Evolutionary conservation across 169 alveolate genomes (phyloP), one percentile per base, ranked within the genome.

Genomic region (Plasmodium gallinaceum): DNA sequence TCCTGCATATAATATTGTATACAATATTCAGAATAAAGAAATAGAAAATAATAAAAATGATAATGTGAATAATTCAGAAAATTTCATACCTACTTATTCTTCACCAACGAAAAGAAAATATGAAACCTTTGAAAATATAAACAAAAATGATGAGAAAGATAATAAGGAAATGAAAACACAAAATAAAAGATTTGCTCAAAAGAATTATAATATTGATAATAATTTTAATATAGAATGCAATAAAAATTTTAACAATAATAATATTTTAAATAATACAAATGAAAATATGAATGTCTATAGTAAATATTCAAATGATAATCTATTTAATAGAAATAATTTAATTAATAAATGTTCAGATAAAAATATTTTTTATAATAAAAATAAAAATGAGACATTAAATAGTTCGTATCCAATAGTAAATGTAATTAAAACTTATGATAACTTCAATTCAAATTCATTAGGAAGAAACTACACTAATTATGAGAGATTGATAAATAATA

Each of bases 51-150:
- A 60, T 18, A 71, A 52, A 18, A 46, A 66, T 39, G 83, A 66
- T 39, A n/a, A 9, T 45, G 48, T n/a, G 16, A 70, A 43, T 32
- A 68, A 46, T 26, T 8, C 72, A 12, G 74, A 68, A 42, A 52
- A 24, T 37, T 16, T 71, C 16, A 57, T 54, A n/a, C 54, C 65
- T 32, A 52, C 80, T 0, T 68, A 80, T 32, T 10, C 74, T 8
- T 80, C 90, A 0, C 90, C 90, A 58, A 37, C 68, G 32, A 80
- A 80, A 61, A 80, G 90, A 57, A 80, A 80, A 57, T 80, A 80
- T 71, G 83, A 80, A 24, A 73, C 64, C 51, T 37, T 80, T 24
- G 83, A 80, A 6, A 68, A 68, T 37, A 7, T 45, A 20, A 57
- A 69, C 45, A 68, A 71, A 46, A 72, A 66, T 16, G 9, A 58